Evolutionary conservation across 2,329 filamentous ascomycete genomes (phyloP).

Genomic region (Orbilia blumenaviensis): DNA sequence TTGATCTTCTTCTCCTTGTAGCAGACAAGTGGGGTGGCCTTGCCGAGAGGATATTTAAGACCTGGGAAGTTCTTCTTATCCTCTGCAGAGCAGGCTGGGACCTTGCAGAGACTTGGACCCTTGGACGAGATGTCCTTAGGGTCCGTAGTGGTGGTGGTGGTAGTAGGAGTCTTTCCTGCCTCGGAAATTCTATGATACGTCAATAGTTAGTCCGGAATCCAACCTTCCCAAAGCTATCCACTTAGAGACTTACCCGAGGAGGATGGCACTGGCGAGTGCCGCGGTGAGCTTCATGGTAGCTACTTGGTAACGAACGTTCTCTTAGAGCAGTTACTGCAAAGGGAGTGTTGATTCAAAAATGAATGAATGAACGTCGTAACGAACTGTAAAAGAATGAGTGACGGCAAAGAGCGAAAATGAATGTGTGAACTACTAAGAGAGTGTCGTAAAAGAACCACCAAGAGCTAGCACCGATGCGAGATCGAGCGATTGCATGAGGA

Average conservation of each 20-base stretch:
- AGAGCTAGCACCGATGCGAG: constrained; percentile 19
- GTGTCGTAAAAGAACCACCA: constrained; percentile 30
- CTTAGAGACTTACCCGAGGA: constrained; percentile 28
- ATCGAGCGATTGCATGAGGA: constrained; percentile 31
- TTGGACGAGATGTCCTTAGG: background rate
- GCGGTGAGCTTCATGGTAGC: constrained; percentile 25
- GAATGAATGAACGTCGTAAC: constrained; percentile 20
- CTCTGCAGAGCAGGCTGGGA: background rate
- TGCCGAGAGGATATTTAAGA: constrained; percentile 1
- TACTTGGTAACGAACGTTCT: constrained; percentile 1
- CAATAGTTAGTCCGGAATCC: background rate
- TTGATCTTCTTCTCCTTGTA: background rate
- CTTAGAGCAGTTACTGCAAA: constrained; percentile 1
- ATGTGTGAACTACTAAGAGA: constrained; percentile 33
- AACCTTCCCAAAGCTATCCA: background rate
- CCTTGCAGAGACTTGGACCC: background rate
- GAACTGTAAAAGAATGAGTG: background rate
- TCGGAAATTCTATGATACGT: background rate
- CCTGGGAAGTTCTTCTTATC: background rate
- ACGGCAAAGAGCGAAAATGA: constrained; percentile 26
- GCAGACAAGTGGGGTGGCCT: background rate
- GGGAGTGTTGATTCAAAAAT: constrained; percentile 9
- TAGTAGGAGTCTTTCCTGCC: background rate
- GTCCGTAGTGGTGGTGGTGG: background rate
- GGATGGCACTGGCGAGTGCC: constrained; percentile 4